Conservation (phyloP, 2,329 filamentous ascomycete species). For the Xylariomycetidae sp. region DNA sequence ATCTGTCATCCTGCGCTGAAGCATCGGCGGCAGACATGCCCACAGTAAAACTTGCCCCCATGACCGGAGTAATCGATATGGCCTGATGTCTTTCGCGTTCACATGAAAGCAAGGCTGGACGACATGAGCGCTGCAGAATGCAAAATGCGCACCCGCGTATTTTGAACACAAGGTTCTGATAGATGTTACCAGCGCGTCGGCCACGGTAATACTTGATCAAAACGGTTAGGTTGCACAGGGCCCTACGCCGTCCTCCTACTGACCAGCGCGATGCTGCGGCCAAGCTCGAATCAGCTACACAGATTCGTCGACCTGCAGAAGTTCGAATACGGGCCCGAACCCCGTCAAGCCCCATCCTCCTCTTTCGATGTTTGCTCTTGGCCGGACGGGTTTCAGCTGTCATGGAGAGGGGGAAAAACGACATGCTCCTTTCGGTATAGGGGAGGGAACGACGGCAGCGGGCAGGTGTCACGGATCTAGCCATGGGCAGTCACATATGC, state of each 20-base stretch:
- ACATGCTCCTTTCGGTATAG: neutral
- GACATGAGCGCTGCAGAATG: too few relatives aligned
- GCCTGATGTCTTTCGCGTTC: too few relatives aligned
- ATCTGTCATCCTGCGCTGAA: too few relatives aligned
- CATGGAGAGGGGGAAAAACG: too few relatives aligned
- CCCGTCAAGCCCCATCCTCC: constrained; percentile 27
- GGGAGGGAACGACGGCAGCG: constrained; percentile 4
- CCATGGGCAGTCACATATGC: constrained; percentile 26
- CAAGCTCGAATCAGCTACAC: constrained; percentile 23
- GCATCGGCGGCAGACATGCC: too few relatives aligned
- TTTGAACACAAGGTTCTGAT: constrained; percentile 15
- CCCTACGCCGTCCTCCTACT: constrained; percentile 17
- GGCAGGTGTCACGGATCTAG: constrained; percentile 23
- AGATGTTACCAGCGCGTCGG: constrained; percentile 15
- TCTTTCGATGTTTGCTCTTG: constrained; percentile 13
- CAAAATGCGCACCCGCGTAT: too few relatives aligned
- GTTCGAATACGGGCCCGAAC: constrained; percentile 21
- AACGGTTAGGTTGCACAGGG: constrained; percentile 25
- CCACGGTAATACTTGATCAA: constrained; percentile 15
- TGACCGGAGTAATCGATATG: too few relatives aligned
- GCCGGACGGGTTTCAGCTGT: constrained; percentile 18
- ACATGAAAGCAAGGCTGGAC: too few relatives aligned
- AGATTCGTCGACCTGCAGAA: constrained; percentile 29
- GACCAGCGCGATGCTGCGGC: constrained; percentile 30
- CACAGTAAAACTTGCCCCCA: too few relatives aligned